Evolutionary conservation across 768 basidiomycete genomes (phyloP), one percentile per base, ranked within the genome.

Genomic region (Cystobasidium ongulense): DNA sequence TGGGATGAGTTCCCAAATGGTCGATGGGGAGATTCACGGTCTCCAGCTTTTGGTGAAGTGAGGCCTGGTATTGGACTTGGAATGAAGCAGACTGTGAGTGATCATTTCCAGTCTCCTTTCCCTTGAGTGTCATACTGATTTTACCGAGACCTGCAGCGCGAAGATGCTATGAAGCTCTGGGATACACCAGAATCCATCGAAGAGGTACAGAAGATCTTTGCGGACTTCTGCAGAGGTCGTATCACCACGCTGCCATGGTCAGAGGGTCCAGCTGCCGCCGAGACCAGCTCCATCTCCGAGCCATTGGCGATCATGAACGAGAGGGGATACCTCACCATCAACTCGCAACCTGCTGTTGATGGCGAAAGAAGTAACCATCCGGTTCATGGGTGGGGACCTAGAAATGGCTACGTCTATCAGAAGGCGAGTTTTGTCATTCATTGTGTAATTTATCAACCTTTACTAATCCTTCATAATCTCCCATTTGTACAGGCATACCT

Each of bases 1-100:
- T 99, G 96, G 96, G 96, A 99, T 80, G 78, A 80, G 62, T 99
- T 97, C 81, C 96, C 96, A 50, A 99, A 99, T 81, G 96, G 96
- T 75, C 92, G 96, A 77, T 98, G 95, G 80, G 95, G 94, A 78
- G 95, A 96, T 82, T 88, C 93, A 17, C 88, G 96, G 13, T 92
- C 90, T 85, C 96, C 96, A 41, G 96, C 96, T 11, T 99, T 94
- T 78, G 96, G 96, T 79, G 96, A 99, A 82, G 82, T 97, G 70
- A 92, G 74, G 38, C 97, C 80, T 92, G 93, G 1, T 95, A 93
- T 71, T 76, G 94, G 94, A 72, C 87, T 95, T 53, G 90, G 86
- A 81, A 87, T 96, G 78, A 92, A 92, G 80, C 90, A 93, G 80
- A 88, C 36, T 39, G 66, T 75, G 29, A 71, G 74, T 59, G 13